phyloP scores from a whole-genome alignment of 371 early-diverging fungal genomes.

The Apophysomyces sp. region DNA sequence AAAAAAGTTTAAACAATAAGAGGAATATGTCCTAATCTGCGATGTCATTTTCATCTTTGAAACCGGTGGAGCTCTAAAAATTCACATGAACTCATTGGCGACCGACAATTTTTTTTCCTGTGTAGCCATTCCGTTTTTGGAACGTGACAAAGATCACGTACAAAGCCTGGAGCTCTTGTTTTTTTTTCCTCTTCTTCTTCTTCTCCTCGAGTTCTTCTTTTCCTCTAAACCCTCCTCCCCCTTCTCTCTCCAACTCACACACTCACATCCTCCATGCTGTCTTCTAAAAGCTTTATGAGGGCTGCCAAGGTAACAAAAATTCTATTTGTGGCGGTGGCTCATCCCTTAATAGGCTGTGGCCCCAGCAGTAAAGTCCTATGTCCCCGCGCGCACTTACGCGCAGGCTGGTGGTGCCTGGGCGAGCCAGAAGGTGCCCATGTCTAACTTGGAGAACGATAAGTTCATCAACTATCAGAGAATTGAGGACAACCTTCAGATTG shows the following conservation, averaged over 20 bases:
- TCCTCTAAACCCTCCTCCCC: conserved; percentile 12
- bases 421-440: conserved; percentile 80
- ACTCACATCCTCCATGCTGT: conserved; percentile 24
- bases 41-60: conserved; percentile 6
- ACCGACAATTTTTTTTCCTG: background rate
- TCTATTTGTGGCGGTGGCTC: background rate
- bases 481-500: conserved; percentile 87
- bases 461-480: conserved; percentile 93
- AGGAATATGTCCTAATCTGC: no score
- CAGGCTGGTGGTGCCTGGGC: conserved; percentile 47
- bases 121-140: conserved; percentile 8
- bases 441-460: conserved; percentile 79
- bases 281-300: conserved; percentile 31
- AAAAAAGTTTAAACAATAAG: no score
- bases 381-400: conserved; percentile 46
- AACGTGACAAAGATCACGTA: conserved; percentile 10
- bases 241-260: background rate
- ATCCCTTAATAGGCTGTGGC: conserved; percentile 25
- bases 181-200: conserved; percentile 4
- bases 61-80: conserved; percentile 1
- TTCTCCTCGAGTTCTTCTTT: conserved; percentile 4
- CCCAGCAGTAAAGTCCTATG: conserved; percentile 26
- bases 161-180: conserved; percentile 12
- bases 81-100: conserved; percentile 4
- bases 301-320: conserved; percentile 30